phyloP scores from a whole-genome alignment of 129 eudicot species.

The Chrysanthemum makinoi region DNA sequence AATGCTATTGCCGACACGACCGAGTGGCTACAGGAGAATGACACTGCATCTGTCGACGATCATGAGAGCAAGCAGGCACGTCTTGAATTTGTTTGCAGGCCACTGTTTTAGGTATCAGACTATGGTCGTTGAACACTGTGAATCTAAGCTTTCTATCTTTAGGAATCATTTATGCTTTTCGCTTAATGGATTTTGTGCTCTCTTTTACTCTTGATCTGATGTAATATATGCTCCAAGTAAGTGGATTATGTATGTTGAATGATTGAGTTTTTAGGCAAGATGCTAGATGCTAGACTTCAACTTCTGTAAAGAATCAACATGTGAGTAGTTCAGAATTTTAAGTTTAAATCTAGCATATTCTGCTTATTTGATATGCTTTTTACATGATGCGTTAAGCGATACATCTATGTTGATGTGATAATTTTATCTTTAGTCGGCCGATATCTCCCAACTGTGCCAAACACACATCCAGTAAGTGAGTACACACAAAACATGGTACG shows the following conservation, averaged over 20 bases:
- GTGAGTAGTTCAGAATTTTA: background rate
- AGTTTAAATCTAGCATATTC: background rate
- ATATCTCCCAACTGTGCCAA: too few relatives aligned
- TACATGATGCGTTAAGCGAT: background rate
- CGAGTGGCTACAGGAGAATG: background rate
- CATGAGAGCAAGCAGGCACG: background rate
- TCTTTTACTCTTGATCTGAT: background rate
- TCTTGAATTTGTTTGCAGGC: conserved; percentile 1
- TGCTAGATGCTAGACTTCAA: background rate
- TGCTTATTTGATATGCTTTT: background rate
- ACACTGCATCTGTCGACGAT: background rate
- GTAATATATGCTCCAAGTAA: background rate
- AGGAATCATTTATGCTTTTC: background rate
- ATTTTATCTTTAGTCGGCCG: too few relatives aligned
- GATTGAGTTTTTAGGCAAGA: background rate
- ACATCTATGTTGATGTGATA: background rate
- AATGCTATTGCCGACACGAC: background rate
- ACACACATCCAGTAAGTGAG: too few relatives aligned
- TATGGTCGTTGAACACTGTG: background rate
- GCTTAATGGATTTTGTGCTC: background rate
- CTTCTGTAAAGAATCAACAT: background rate
- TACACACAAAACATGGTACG: too few relatives aligned
- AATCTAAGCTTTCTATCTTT: background rate
- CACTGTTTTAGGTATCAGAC: background rate
- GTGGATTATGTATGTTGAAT: background rate